Evolutionary conservation across 345 rosid genomes (phyloP).

Genomic region (Iberis pinnata): DNA sequence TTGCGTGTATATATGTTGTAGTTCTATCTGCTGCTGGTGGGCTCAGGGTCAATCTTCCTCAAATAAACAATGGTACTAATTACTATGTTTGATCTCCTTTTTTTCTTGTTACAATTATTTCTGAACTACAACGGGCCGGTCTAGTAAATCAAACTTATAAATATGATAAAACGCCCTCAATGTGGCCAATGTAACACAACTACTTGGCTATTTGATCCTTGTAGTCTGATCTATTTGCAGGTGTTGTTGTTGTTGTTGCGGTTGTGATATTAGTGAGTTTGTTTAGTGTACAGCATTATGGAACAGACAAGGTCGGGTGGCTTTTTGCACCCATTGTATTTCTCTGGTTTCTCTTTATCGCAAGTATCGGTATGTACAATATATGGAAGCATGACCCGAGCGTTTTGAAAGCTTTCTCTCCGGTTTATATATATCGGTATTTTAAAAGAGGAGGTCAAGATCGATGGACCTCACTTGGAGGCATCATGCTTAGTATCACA

Average conservation of each 20-base stretch:
- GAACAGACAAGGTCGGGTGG: constrained; percentile 85
- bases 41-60: constrained; percentile 61
- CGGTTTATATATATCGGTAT: constrained; percentile 62
- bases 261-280: constrained; percentile 74
- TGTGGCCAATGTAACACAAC: too few species aligned
- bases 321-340: constrained; percentile 91
- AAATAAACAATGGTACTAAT: constrained; percentile 49
- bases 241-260: constrained; percentile 64
- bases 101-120: too few species aligned
- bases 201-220: background rate
- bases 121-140: too few species aligned
- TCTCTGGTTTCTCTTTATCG: constrained; percentile 81
- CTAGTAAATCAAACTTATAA: too few species aligned
- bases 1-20: constrained; percentile 23
- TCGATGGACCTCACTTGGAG: constrained; percentile 81
- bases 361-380: constrained; percentile 72
- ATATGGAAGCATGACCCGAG: constrained; percentile 60
- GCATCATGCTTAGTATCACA: constrained; percentile 86
- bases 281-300: constrained; percentile 84
- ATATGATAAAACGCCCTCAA: too few species aligned
- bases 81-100: background rate
- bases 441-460: constrained; percentile 65
- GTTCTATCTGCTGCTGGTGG: constrained; percentile 97
- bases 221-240: constrained; percentile 33
- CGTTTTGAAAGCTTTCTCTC: constrained; percentile 82